Percentiles rank a stretch among this genome's conserved stretches.
Evolutionary conservation across 1,284 basidiomycete species (phyloP).

Genomic region (Pulchroboletus neoregius): DNA sequence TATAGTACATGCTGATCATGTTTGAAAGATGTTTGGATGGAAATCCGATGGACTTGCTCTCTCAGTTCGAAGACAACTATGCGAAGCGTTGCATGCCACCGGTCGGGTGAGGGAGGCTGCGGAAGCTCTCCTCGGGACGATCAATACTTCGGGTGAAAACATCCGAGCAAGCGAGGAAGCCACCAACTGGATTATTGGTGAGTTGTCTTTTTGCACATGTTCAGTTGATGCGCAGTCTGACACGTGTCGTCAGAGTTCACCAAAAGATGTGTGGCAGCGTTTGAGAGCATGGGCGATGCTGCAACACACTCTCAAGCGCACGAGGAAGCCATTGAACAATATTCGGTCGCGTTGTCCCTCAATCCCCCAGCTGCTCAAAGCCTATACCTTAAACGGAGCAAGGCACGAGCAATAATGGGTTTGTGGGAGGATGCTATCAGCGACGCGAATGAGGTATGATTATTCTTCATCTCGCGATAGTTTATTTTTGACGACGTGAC

Average conservation of each 20-base stretch:
- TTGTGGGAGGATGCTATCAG: conserved; percentile 4
- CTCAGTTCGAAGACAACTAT: conserved; percentile 1
- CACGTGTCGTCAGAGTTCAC: conserved; percentile 3
- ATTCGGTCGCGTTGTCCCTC: conserved; percentile 11
- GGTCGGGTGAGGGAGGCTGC: conserved; percentile 5
- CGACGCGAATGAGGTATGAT: conserved; percentile 9
- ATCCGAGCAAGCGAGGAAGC: neutral
- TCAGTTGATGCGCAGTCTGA: neutral
- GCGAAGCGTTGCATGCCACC: neutral
- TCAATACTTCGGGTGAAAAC: neutral
- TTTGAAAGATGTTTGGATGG: conserved; percentile 6
- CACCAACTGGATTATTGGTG: conserved; percentile 1
- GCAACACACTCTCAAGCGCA: conserved; percentile 4
- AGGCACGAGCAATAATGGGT: conserved; percentile 1
- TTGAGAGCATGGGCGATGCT: conserved; percentile 6
- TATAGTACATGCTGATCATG: neutral
- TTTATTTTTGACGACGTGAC: neutral
- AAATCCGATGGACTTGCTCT: conserved; percentile 2
- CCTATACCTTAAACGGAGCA: conserved; percentile 4
- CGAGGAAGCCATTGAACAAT: conserved; percentile 10
- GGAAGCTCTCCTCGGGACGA: neutral
- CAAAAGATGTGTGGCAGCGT: neutral
- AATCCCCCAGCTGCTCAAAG: neutral
- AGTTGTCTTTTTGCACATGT: neutral
- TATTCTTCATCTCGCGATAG: neutral